Percentiles rank a stretch among this genome's conserved stretches.
Conservation (phyloP, 495 filamentous ascomycete genomes). For the Daldinia loculata region DNA sequence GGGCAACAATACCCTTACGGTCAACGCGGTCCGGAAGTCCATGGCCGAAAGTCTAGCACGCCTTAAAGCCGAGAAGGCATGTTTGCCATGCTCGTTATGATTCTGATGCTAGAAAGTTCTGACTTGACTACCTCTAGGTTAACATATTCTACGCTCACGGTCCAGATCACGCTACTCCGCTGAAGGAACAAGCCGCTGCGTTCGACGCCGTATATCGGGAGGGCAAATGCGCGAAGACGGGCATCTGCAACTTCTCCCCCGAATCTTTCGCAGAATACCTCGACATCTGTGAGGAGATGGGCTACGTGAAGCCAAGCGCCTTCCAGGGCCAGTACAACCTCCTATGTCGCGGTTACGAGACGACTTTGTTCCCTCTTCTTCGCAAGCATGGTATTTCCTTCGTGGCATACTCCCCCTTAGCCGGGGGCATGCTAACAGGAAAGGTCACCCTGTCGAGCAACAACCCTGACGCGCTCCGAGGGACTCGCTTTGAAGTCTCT, state of each 20-base stretch:
- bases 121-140: not conserved
- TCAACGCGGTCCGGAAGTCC: not conserved
- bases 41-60: not conserved
- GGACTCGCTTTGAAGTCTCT: not conserved
- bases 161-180: not conserved
- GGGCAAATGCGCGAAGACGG: not conserved
- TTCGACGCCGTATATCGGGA: not conserved
- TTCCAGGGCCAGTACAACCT: slow-evolving; percentile 62
- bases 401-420: not conserved
- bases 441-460: not conserved
- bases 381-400: not conserved
- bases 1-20: not conserved
- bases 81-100: not conserved
- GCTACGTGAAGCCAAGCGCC: slow-evolving; percentile 54
- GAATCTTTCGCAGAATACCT: slow-evolving; percentile 48
- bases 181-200: not conserved
- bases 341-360: slow-evolving; percentile 51
- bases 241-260: not conserved
- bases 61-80: not conserved
- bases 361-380: not conserved
- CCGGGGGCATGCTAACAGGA: not conserved
- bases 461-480: not conserved
- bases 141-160: not conserved
- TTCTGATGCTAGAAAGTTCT: not conserved
- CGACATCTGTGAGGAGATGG: slow-evolving; percentile 51